Conservation (phyloP, 2,329 filamentous ascomycete species). For the Venturia carpophila region DNA sequence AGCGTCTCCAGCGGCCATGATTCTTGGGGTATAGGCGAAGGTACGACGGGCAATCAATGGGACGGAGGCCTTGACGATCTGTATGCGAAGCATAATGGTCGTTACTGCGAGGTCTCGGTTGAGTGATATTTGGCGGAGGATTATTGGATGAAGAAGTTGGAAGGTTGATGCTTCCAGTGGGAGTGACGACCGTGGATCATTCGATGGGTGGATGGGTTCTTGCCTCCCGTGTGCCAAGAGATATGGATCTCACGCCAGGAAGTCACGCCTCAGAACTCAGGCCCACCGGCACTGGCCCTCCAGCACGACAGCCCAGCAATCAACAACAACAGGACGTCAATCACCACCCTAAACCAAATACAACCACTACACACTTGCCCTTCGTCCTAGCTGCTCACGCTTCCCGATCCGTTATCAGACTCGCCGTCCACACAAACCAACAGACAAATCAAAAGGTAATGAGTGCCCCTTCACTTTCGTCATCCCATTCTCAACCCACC, state of each 20-base stretch:
- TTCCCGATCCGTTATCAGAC: background rate
- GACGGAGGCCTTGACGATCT: background rate
- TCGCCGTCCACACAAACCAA: background rate
- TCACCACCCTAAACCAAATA: background rate
- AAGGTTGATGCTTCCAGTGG: background rate
- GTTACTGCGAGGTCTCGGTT: background rate
- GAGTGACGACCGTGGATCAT: background rate
- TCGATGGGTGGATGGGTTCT: too few relatives aligned
- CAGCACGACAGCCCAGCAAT: background rate
- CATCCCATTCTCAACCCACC: slow-evolving; percentile 9
- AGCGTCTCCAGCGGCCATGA: slow-evolving; percentile 39
- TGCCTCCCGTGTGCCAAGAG: background rate
- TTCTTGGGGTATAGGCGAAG: slow-evolving; percentile 37
- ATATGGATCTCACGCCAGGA: background rate
- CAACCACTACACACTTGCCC: background rate
- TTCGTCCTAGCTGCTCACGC: background rate
- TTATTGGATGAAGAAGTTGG: background rate
- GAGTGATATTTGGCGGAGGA: background rate
- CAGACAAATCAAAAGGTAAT: slow-evolving; percentile 1
- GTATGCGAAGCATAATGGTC: slow-evolving; percentile 14
- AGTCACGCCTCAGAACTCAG: background rate
- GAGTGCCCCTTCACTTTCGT: slow-evolving; percentile 10
- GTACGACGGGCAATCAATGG: slow-evolving; percentile 24
- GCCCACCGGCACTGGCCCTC: background rate
- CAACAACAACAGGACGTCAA: background rate